Percentiles rank a stretch among this genome's conserved stretches.
Conservation (phyloP, 2,329 filamentous ascomycete genomes). For the Diplodia sapinea region DNA sequence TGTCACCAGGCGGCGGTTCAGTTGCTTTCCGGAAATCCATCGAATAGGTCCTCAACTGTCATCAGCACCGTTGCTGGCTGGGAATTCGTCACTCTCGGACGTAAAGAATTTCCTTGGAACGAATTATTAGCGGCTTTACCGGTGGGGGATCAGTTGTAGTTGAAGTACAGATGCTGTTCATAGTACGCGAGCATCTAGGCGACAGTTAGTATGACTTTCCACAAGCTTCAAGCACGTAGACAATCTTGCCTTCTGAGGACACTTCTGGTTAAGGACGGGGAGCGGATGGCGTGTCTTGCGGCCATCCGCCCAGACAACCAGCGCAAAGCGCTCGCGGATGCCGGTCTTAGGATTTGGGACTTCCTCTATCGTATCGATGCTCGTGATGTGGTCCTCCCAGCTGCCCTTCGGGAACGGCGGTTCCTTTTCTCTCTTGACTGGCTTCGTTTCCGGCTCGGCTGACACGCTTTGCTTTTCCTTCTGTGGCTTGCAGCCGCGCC, state of each 20-base stretch:
- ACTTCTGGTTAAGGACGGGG: constrained; percentile 72
- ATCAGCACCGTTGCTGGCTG: constrained; percentile 2
- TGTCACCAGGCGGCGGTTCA: not conserved
- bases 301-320: constrained; percentile 75
- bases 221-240: constrained; percentile 1
- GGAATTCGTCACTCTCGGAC: not conserved
- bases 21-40: not conserved
- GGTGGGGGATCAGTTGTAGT: not conserved
- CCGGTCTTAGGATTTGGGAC: constrained; percentile 48
- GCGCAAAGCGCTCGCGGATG: constrained; percentile 66
- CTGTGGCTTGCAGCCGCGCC: constrained; percentile 38
- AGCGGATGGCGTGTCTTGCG: constrained; percentile 76
- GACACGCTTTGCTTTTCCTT: constrained; percentile 36
- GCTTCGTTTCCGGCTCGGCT: constrained; percentile 37
- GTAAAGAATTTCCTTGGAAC: constrained; percentile 24
- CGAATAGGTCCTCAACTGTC: not conserved
- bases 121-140: constrained; percentile 15
- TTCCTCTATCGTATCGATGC: constrained; percentile 75
- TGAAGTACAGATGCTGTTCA: constrained; percentile 53
- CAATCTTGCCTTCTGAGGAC: constrained; percentile 71
- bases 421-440: constrained; percentile 47
- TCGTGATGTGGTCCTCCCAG: constrained; percentile 76
- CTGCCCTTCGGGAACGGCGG: constrained; percentile 74
- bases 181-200: constrained; percentile 57
- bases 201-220: not conserved